These are phyloP conservation scores for Cenchrus fungigraminus DNA, from an alignment of 176 grass and related monocot genomes.

Conservation along the genomic window DNA sequence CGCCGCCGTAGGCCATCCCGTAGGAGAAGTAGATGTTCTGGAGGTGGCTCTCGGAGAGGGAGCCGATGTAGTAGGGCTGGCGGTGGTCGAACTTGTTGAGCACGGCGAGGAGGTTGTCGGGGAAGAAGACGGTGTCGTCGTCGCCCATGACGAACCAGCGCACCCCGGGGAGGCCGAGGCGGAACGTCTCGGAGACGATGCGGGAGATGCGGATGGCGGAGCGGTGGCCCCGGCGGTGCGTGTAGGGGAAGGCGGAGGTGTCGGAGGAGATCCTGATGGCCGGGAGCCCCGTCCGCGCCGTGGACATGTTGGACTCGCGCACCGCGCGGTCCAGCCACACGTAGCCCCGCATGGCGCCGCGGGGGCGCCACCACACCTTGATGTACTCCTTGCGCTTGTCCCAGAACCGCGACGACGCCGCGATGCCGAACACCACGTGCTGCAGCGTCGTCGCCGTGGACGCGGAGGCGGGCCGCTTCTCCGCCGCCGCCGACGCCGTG, in stretches of 20 bases:
- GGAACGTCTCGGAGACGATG: slow-evolving; percentile 95
- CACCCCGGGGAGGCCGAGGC: slow-evolving; percentile 69
- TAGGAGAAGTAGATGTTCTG: slow-evolving; percentile 98
- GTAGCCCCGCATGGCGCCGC: slow-evolving; percentile 76
- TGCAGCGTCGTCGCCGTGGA: slow-evolving; percentile 65
- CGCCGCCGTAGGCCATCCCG: slow-evolving; percentile 93
- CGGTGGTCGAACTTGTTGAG: slow-evolving; percentile 84
- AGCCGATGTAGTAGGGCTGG: slow-evolving; percentile 94
- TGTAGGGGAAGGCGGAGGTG: slow-evolving; percentile 83
- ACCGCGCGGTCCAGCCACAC: slow-evolving; percentile 91
- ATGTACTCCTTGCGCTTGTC: slow-evolving; percentile 96
- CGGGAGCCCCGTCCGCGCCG: slow-evolving; percentile 57
- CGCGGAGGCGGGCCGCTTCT: background rate
- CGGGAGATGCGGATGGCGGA: slow-evolving; percentile 95
- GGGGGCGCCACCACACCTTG: slow-evolving; percentile 85
- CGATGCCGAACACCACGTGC: slow-evolving; percentile 99
- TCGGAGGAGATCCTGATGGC: slow-evolving; percentile 75
- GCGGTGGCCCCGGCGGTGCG: slow-evolving; percentile 77
- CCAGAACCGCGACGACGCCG: slow-evolving; percentile 78
- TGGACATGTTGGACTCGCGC: slow-evolving; percentile 65
- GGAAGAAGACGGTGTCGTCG: slow-evolving; percentile 94
- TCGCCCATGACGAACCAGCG: slow-evolving; percentile 99
- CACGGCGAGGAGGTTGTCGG: slow-evolving; percentile 79
- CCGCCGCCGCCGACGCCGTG: background rate
- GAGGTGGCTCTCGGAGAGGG: slow-evolving; percentile 85